These are phyloP conservation scores for Boletus bicolor DNA, from an alignment of 768 basidiomycete species.

Conservation along the genomic window DNA sequence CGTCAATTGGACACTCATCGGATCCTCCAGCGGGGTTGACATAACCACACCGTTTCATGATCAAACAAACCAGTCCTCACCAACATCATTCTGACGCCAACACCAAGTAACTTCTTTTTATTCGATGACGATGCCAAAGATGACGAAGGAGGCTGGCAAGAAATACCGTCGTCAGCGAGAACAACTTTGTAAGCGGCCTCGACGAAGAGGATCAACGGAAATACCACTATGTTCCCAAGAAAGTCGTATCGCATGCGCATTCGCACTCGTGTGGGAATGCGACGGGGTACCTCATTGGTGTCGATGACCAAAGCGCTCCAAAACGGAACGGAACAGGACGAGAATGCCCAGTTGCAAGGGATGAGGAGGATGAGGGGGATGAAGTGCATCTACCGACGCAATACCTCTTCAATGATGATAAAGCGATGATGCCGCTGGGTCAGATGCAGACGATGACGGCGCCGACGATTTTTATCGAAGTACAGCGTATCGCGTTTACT, in stretches of 20 bases:
- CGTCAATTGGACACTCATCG: no score
- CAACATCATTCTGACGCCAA: constrained; percentile 15
- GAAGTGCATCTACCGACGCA: constrained; percentile 94
- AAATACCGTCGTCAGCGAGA: constrained; percentile 84
- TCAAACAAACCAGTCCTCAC: not conserved
- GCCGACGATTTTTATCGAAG: constrained; percentile 88
- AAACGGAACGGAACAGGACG: constrained; percentile 73
- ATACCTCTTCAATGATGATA: constrained; percentile 96
- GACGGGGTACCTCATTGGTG: constrained; percentile 81
- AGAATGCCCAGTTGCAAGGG: constrained; percentile 88
- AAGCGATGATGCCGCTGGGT: constrained; percentile 96
- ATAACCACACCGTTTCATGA: constrained; percentile 5
- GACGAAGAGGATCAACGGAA: constrained; percentile 85
- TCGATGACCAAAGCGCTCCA: constrained; percentile 81
- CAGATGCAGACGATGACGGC: constrained; percentile 86
- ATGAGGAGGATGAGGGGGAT: constrained; percentile 90
- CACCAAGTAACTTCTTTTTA: constrained; percentile 18
- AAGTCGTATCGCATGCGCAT: constrained; percentile 28
- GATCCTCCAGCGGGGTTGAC: not conserved
- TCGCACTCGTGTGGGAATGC: constrained; percentile 55
- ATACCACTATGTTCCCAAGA: constrained; percentile 70
- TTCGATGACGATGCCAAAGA: constrained; percentile 48
- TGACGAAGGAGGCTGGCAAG: constrained; percentile 88
- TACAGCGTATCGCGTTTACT: constrained; percentile 96
- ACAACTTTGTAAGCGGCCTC: constrained; percentile 61